Percentiles rank a stretch among this genome's conserved stretches.
These are phyloP conservation scores for Ascochyta rabiei DNA, from an alignment of 2,329 filamentous ascomycete species.

Conservation along the genomic window DNA sequence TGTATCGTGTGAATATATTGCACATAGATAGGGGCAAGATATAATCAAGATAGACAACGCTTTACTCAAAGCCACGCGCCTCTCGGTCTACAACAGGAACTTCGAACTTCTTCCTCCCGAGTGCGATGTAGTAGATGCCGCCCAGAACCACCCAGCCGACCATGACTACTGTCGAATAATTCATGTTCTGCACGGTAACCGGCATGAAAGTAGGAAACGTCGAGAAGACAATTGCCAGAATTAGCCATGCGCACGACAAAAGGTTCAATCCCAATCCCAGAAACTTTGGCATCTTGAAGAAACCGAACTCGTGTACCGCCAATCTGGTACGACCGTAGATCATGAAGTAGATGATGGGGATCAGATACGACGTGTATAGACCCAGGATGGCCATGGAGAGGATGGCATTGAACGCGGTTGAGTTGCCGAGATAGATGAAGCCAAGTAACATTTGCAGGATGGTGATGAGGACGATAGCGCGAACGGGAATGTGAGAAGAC, in stretches of 20 bases:
- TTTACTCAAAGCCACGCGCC: constrained; percentile 17
- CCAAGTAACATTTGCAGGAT: constrained; percentile 37
- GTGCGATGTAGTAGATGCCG: constrained; percentile 41
- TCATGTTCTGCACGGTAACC: constrained; percentile 54
- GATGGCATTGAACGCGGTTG: constrained; percentile 52
- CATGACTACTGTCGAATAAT: constrained; percentile 55
- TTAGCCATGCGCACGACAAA: constrained; percentile 53
- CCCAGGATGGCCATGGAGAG: constrained; percentile 53
- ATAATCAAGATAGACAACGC: not conserved
- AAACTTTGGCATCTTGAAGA: constrained; percentile 37
- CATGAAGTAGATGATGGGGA: constrained; percentile 50
- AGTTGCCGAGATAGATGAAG: constrained; percentile 52
- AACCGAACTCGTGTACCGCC: constrained; percentile 15
- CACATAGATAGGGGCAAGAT: not conserved
- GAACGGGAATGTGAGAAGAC: constrained; percentile 44
- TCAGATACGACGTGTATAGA: constrained; percentile 53
- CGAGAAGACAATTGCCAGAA: constrained; percentile 54
- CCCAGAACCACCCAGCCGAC: constrained; percentile 49
- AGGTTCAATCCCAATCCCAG: constrained; percentile 50
- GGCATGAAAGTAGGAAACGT: constrained; percentile 53
- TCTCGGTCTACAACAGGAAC: constrained; percentile 29
- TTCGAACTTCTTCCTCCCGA: constrained; percentile 33
- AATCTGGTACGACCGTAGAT: constrained; percentile 43
- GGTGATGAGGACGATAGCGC: constrained; percentile 35
- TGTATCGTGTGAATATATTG: not conserved